Percentiles rank a stretch among this genome's conserved stretches.
phyloP scores from a whole-genome alignment of 2,329 filamentous ascomycete species.

The Pseudogymnoascus sp. region DNA sequence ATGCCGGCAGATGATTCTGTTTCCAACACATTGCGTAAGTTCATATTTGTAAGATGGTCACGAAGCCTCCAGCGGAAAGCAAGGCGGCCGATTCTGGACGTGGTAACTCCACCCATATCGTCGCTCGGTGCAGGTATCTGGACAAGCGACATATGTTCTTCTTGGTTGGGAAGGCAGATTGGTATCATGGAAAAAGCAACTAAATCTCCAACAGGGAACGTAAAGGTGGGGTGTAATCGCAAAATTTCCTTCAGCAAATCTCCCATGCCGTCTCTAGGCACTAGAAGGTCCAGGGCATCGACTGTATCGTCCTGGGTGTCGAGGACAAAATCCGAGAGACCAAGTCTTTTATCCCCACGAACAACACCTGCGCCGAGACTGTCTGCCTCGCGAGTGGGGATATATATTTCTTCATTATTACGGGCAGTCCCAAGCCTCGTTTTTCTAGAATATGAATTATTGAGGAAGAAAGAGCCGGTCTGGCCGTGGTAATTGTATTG shows the following conservation, averaged over 20 bases:
- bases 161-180: conserved; percentile 9
- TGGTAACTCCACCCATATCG: conserved; percentile 19
- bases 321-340: conserved; percentile 16
- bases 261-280: conserved; percentile 13
- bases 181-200: conserved; percentile 16
- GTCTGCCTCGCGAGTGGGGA: conserved; percentile 16
- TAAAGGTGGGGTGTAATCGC: conserved; percentile 15
- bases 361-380: conserved; percentile 18
- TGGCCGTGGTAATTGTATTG: conserved; percentile 19
- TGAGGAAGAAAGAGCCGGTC: conserved; percentile 1
- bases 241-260: conserved; percentile 12
- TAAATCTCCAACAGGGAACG: conserved; percentile 18
- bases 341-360: conserved; percentile 12
- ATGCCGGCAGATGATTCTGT: neutral
- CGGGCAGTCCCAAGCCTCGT: neutral
- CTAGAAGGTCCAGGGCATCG: conserved; percentile 15
- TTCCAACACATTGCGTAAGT: neutral
- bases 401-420: conserved; percentile 20
- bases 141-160: conserved; percentile 11
- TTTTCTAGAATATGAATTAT: neutral
- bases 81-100: conserved; percentile 15
- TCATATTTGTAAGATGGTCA: conserved; percentile 11
- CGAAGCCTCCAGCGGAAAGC: conserved; percentile 16
- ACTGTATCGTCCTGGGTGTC: conserved; percentile 18
- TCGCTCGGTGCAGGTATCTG: conserved; percentile 23